These are phyloP conservation scores for Paecilomyces variotii DNA, from an alignment of 2,329 filamentous ascomycete genomes.

Conservation along the genomic window DNA sequence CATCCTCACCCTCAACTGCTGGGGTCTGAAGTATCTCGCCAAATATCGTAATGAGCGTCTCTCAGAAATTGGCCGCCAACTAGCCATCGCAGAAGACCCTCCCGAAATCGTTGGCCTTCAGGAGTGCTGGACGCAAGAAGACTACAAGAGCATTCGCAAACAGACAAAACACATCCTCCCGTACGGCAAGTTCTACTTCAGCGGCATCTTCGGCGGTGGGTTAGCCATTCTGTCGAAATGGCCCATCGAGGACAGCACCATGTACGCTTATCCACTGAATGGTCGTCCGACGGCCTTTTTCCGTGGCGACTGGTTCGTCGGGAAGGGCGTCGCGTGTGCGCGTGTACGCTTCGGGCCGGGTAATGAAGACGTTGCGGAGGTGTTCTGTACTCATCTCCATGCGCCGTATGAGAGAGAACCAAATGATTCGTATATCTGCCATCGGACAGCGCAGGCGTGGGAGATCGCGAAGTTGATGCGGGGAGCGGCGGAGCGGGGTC, in stretches of 20 bases:
- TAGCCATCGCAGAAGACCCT: conserved; percentile 58
- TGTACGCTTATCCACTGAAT: conserved; percentile 84
- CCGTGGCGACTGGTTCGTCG: conserved; percentile 92
- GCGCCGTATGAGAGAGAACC: conserved; percentile 76
- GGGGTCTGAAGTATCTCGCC: conserved; percentile 85
- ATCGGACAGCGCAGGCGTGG: conserved; percentile 90
- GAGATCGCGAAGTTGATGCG: conserved; percentile 85
- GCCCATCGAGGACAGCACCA: conserved; percentile 83
- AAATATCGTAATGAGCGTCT: conserved; percentile 70
- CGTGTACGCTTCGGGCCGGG: conserved; percentile 63
- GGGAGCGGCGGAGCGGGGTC: conserved; percentile 68
- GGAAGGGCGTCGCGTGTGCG: conserved; percentile 85
- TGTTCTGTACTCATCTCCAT: conserved; percentile 90
- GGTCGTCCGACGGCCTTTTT: conserved; percentile 90
- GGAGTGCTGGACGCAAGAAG: conserved; percentile 84
- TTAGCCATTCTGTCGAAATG: conserved; percentile 83
- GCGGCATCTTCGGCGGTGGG: conserved; percentile 81
- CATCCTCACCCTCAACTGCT: conserved; percentile 88
- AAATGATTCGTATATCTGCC: conserved; percentile 78
- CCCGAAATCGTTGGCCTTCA: conserved; percentile 89
- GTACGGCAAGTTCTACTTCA: conserved; percentile 87
- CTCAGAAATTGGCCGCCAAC: conserved; percentile 70
- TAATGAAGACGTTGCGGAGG: conserved; percentile 63
- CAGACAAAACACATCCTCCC: conserved; percentile 69
- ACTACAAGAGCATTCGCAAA: conserved; percentile 70